Evolutionary conservation across 208 protist species (phyloP).

Genomic region (Crithidia mellificae): DNA sequence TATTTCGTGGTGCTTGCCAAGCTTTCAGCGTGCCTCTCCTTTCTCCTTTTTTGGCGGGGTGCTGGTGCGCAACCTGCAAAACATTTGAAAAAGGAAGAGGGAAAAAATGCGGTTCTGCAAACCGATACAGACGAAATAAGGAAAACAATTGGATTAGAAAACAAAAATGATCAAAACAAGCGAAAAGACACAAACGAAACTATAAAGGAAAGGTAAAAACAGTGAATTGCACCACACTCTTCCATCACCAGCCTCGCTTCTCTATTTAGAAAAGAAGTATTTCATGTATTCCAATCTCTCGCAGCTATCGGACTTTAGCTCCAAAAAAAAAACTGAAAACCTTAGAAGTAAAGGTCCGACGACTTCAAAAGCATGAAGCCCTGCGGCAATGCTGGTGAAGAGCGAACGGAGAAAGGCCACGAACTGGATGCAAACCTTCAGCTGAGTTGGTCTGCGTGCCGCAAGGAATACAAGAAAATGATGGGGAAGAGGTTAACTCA

Average conservation of each 20-base stretch:
- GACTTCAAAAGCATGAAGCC: no score
- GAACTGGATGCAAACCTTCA: constrained; percentile 29
- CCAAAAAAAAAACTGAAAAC: no score
- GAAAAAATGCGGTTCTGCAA: no score
- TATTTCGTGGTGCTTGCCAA: no score
- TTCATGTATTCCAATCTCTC: neutral
- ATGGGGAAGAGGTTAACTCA: neutral
- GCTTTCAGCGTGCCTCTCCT: no score
- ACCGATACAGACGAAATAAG: neutral
- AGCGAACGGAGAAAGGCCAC: neutral
- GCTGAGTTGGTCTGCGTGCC: no score
- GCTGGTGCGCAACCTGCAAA: no score
- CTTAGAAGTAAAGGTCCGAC: no score
- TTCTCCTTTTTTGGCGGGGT: no score
- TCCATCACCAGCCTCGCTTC: neutral
- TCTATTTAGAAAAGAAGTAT: constrained; percentile 11
- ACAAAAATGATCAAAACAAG: constrained; percentile 2
- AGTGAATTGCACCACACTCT: neutral
- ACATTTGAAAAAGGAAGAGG: no score
- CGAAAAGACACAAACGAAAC: constrained; percentile 1
- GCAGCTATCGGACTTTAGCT: neutral
- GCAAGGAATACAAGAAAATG: constrained; percentile 16
- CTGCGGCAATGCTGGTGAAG: no score
- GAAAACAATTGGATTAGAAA: neutral
- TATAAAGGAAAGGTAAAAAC: no score